Base-by-base conservation (phyloP, 768 basidiomycete genomes). In the Mycena amicta region DNA sequence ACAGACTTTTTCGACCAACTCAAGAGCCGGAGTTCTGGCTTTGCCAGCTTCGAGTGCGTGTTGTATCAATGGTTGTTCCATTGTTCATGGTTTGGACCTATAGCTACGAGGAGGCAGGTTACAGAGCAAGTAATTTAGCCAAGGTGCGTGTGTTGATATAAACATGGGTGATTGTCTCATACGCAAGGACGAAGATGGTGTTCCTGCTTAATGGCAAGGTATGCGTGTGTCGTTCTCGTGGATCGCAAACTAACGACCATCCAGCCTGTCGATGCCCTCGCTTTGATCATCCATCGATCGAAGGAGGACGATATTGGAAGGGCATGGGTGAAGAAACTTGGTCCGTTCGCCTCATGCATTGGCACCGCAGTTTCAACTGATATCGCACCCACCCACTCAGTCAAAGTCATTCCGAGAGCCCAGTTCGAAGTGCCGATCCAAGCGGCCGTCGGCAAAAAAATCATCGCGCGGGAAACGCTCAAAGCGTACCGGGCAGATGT, bases 361-460 rank as follows among this genome's bases (percentile, higher is more conserved):
- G n/a, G n/a, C n/a, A n/a, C n/a, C n/a, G n/a, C n/a, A n/a, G n/a
- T n/a, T n/a, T n/a, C n/a, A n/a, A n/a, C n/a, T n/a, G n/a, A n/a
- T n/a, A n/a, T n/a, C n/a, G n/a, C n/a, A n/a, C n/a, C n/a, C n/a
- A n/a, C n/a, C n/a, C n/a, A 78, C 20, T n/a, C 62, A 94, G 92
- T 92, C 73, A 92, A 92, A 67, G 93, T 98, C 37, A 92, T 98
- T 29, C 95, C 95, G 27, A 80, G 90, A 46, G 95, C 98, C 70
- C 73, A 94, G 50, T 98, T 95, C 68, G 95, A 98, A 72, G 88
- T 98, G 12, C 90, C 95, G 2, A 97, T 99, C 52, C 97, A 98
- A 69, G 97, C 97, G 31, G 88, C 87, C 1, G 80, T 97, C 18
- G 95, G 95, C 15, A 86, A 83, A 63, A 92, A 88, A 60, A 82